A percentile compares a stretch with the other conserved stretches of the same genome.
Evolutionary conservation across 768 basidiomycete genomes (phyloP).

Genomic region (Tricholoma terreum): DNA sequence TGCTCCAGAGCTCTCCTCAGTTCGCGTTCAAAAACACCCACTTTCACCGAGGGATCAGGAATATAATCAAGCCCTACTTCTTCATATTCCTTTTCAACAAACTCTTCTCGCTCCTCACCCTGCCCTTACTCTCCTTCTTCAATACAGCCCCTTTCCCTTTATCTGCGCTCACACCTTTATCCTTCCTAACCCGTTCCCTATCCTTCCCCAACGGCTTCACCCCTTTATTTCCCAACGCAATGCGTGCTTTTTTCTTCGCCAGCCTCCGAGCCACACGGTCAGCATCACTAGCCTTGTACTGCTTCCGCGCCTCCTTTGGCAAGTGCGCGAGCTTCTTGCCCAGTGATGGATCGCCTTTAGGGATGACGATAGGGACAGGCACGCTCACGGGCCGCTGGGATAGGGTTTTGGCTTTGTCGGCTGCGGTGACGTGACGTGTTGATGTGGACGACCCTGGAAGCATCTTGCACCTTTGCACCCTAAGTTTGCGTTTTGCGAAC

Average conservation of each 20-base stretch:
- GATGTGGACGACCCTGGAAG: constrained; percentile 38
- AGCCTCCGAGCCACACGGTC: constrained; percentile 80
- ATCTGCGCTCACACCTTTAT: constrained; percentile 14
- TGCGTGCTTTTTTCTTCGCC: constrained; percentile 85
- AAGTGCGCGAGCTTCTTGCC: constrained; percentile 76
- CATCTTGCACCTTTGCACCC: constrained; percentile 90
- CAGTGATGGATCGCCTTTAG: constrained; percentile 80
- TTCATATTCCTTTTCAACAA: constrained; percentile 54
- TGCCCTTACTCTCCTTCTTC: constrained; percentile 32
- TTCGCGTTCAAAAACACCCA: too few species aligned
- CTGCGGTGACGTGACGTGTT: constrained; percentile 20
- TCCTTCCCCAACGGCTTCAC: constrained; percentile 39
- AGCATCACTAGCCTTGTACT: constrained; percentile 71
- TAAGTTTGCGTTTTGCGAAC: constrained; percentile 89
- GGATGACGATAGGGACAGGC: constrained; percentile 34
- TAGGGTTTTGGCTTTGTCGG: constrained; percentile 10
- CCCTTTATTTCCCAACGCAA: constrained; percentile 35
- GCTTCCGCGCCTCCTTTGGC: constrained; percentile 84
- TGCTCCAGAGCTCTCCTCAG: too few species aligned
- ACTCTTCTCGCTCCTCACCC: constrained; percentile 55
- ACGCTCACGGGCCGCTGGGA: constrained; percentile 7
- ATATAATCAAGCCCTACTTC: too few species aligned
- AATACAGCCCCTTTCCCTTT: constrained; percentile 32
- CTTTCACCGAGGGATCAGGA: too few species aligned
- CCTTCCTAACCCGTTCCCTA: constrained; percentile 47